These are phyloP conservation scores for Spiromastix sp. DNA, from an alignment of 2,329 filamentous ascomycete species.

Conservation along the genomic window DNA sequence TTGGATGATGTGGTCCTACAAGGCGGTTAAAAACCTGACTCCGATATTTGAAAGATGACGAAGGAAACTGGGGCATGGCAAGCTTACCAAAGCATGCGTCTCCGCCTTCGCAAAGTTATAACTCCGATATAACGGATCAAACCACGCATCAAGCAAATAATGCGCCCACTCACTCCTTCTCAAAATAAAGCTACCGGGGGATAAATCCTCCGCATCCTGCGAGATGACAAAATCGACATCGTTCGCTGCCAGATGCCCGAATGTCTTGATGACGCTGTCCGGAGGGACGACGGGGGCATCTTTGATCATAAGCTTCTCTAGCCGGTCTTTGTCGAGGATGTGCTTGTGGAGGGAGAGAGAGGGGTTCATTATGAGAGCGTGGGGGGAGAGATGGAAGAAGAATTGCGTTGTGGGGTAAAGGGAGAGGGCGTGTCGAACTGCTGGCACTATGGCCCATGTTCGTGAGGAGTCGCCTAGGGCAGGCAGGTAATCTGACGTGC, in stretches of 20 bases:
- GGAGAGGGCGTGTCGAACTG: constrained; percentile 79
- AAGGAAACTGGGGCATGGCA: not conserved
- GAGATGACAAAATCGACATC: constrained; percentile 74
- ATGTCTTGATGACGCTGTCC: constrained; percentile 94
- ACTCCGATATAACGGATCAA: constrained; percentile 81
- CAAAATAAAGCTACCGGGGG: constrained; percentile 67
- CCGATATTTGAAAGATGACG: too few relatives aligned
- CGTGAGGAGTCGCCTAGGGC: constrained; percentile 32
- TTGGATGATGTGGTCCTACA: constrained; percentile 74
- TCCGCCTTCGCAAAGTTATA: constrained; percentile 98
- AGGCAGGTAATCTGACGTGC: constrained; percentile 56
- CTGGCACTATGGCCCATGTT: constrained; percentile 60
- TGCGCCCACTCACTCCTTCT: constrained; percentile 81
- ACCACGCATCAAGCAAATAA: constrained; percentile 92
- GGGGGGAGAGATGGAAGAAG: constrained; percentile 79
- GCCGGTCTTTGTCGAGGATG: constrained; percentile 54
- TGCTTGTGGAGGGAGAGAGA: constrained; percentile 57
- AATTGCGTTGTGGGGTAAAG: constrained; percentile 65
- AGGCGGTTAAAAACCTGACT: not conserved
- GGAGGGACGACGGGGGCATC: constrained; percentile 84
- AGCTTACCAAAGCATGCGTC: constrained; percentile 69
- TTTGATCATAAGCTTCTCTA: constrained; percentile 73
- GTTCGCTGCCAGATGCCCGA: constrained; percentile 64
- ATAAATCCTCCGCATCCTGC: constrained; percentile 73
- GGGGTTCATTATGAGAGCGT: constrained; percentile 83